Evolutionary conservation across 805 yeast genomes (phyloP), one percentile per base, ranked within the genome.

Genomic region (Tanozyma kutaoensis): DNA sequence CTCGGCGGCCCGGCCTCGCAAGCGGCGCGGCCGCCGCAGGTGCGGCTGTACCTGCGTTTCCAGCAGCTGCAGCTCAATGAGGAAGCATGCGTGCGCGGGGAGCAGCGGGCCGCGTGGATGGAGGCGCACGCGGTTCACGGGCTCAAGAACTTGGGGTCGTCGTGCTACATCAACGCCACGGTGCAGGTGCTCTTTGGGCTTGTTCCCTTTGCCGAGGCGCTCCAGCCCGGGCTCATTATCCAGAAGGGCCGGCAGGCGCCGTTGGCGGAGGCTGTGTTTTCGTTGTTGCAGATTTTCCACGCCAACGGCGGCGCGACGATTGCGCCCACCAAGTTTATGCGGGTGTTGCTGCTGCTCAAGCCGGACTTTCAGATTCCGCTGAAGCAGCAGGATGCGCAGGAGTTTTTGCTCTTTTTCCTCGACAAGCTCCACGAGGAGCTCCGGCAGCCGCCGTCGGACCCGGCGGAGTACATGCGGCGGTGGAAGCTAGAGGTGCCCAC

Each of bases 351-450:
- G 14, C 33, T 51, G 5, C 42, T 76, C 14, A 70, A 76, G 36
- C 85, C 85, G 0, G 81, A 75, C 39, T 62, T 77, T 29, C 55
- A 58, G 35, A 76, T 79, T 9, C 88, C 88, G 0, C 49, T 64
- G 37, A 82, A 76, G 39, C 93, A 80, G 40, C 91, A 80, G 42
- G 93, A 80, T 46, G 75, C 86, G 2, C 84, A 79, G 29, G 91
- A 80, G 39, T 77, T 77, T 40, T 48, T 80, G 24, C 59, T 77
- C 45, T 69, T 78, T 33, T 36, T 78, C 8, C 50, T 79, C 35
- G 86, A 76, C 41, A 61, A 72, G 34, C 45, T 80, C 9, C 88
- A 80, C 44, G 73, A 72, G 26, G 93, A 80, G 40, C 45, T 78
- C 29, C 40, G 55, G 11, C 29, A 33, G 42, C 65, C 43, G 28